Percentiles rank a stretch among this genome's conserved stretches.
Evolutionary conservation across 331 rosid genomes (phyloP).

Genomic region (Acacia pycnantha): DNA sequence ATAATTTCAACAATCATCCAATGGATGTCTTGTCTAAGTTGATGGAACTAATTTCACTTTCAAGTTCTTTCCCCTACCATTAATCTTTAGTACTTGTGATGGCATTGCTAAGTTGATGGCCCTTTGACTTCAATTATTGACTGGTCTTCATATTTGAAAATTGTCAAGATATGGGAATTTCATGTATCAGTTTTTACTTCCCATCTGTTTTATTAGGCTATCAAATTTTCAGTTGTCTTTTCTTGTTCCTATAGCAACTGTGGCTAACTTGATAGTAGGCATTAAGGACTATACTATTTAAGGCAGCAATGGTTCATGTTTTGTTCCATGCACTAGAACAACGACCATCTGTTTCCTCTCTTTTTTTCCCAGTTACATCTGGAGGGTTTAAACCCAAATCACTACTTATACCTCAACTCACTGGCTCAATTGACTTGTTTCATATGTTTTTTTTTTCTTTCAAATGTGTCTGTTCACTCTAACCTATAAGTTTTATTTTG

Average conservation of each 20-base stretch:
- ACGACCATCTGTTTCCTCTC: slow-evolving; percentile 17
- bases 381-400: not conserved
- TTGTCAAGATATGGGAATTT: not conserved
- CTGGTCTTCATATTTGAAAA: slow-evolving; percentile 6
- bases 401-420: not conserved
- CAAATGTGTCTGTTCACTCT: not conserved
- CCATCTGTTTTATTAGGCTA: not conserved
- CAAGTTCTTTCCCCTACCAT: not conserved
- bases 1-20: not conserved
- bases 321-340: not conserved
- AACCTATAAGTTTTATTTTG: slow-evolving; percentile 3
- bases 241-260: slow-evolving; percentile 16
- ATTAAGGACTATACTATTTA: not conserved
- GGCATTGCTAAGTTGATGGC: not conserved
- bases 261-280: not conserved
- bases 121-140: not conserved
- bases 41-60: not conserved
- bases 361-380: not conserved
- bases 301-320: not conserved
- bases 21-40: not conserved
- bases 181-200: not conserved
- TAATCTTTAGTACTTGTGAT: not conserved
- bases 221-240: slow-evolving; percentile 10
- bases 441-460: not conserved
- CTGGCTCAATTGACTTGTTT: not conserved